These are phyloP conservation scores for Prosopis cineraria DNA, from an alignment of 306 rosid species.

Conservation along the genomic window DNA sequence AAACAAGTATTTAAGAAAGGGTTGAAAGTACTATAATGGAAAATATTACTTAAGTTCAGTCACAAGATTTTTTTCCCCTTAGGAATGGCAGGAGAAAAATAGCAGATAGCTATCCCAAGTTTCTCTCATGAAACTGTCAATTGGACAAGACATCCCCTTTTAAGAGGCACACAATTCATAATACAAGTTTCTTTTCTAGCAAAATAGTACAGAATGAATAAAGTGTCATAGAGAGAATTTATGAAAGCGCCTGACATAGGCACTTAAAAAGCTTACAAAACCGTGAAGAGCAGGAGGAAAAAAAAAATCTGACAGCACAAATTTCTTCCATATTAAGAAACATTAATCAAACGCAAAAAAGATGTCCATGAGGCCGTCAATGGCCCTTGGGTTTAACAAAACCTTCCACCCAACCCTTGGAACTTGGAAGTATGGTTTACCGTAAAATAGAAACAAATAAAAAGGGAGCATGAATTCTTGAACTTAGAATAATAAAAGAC, in stretches of 20 bases:
- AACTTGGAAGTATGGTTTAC: neutral
- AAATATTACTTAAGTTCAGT: neutral
- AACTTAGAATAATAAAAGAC: neutral
- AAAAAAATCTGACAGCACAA: neutral
- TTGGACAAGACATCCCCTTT: conserved; percentile 2
- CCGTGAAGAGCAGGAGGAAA: neutral
- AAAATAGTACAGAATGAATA: neutral
- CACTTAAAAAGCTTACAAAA: neutral
- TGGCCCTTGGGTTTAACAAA: neutral
- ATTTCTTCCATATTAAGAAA: no score
- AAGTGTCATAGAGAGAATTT: neutral
- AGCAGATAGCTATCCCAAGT: neutral
- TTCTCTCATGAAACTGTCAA: conserved; percentile 1
- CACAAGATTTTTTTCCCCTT: neutral
- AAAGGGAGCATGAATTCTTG: neutral
- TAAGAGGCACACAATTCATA: neutral
- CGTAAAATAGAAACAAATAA: neutral
- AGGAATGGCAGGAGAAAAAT: neutral
- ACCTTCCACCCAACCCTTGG: neutral
- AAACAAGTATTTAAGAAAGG: conserved; percentile 15
- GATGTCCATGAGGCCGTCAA: neutral
- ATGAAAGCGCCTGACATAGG: neutral
- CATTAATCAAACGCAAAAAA: no score
- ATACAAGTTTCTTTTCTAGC: neutral
- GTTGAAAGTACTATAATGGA: neutral